phyloP scores from a whole-genome alignment of 148 eudicot species.

The Chenopodium quinoa region DNA sequence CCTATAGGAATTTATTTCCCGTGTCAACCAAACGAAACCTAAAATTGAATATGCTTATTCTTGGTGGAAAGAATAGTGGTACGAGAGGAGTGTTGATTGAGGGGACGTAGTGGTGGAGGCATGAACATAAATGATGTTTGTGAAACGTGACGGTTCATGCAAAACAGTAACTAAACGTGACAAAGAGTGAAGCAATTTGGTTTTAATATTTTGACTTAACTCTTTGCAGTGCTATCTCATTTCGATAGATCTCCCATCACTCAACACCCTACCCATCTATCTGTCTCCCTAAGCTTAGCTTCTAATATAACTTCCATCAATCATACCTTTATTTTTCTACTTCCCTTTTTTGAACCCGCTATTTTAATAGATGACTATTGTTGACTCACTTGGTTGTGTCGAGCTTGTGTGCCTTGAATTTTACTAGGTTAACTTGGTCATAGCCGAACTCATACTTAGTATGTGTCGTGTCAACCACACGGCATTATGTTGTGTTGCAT shows the following conservation, averaged over 20 bases:
- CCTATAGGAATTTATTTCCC: no score
- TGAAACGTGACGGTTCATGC: slow-evolving; percentile 41
- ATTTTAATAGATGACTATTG: no score
- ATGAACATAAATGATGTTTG: slow-evolving; percentile 24
- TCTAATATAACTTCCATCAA: slow-evolving; percentile 1
- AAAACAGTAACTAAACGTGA: slow-evolving; percentile 29
- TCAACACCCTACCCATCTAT: slow-evolving; percentile 2
- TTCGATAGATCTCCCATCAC: slow-evolving; percentile 24
- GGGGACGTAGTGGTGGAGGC: slow-evolving; percentile 21
- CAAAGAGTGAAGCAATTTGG: slow-evolving; percentile 1
- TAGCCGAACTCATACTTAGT: no score
- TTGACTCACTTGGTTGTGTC: no score
- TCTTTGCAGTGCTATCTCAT: slow-evolving; percentile 13
- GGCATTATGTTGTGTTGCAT: no score
- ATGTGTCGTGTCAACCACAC: no score
- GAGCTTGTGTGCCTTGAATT: no score
- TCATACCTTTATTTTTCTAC: neutral
- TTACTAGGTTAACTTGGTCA: no score
- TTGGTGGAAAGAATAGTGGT: no score
- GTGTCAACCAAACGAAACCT: no score
- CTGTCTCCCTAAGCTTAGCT: neutral
- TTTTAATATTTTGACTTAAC: neutral
- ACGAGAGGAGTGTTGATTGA: neutral
- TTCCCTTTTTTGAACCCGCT: no score
- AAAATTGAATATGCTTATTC: no score